Evolutionary conservation across 805 yeast genomes (phyloP), one percentile per base, ranked within the genome.

Genomic region (Ogataea polymorpha): DNA sequence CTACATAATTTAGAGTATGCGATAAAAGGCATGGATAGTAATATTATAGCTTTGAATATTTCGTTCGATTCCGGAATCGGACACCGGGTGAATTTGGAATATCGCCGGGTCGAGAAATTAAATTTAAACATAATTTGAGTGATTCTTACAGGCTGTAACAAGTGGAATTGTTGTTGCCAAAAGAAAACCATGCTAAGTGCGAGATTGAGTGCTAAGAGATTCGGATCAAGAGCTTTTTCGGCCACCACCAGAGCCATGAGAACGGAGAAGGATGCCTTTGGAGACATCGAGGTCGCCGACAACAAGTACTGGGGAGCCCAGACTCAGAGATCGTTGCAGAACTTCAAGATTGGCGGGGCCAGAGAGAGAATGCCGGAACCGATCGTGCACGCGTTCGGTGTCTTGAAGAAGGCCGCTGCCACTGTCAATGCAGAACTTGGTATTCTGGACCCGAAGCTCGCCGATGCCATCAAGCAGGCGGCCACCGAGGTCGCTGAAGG

Each of bases 241-340:
- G 42, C 62, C 20, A 50, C 65, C 13, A 38, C 53, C 34, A 50
- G 39, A 27, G 55, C 51, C 35, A 55, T 56, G 58, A 79, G 99
- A 71, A 78, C 76, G 42, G 99, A 91, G 66, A 75, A 88, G 44
- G 99, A 91, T 69, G 98, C 98, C 38, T 93, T 91, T 60, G 99
- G 99, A 55, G 96, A 87, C 62, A 85, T 93, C 59, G 88, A 89
- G 63, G 99, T 91, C 37, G 89, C 86, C 45, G 70, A 79, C 49
- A 76, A 86, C 56, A 81, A 78, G 65, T 91, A 91, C 75, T 91
- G 96, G 91, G 99, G 99, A 46, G 98, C 98, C 32, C 99, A 93
- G 71, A 93, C 99, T 48, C 90, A 86, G 60, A 80, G 98, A 69
- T 90, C 98, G 15, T 75, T 80, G 54, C 83, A 81, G 68, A 93